Percentiles rank a stretch among this genome's conserved stretches.
phyloP scores from a whole-genome alignment of 441 rosid species.

The Adansonia grandidieri region DNA sequence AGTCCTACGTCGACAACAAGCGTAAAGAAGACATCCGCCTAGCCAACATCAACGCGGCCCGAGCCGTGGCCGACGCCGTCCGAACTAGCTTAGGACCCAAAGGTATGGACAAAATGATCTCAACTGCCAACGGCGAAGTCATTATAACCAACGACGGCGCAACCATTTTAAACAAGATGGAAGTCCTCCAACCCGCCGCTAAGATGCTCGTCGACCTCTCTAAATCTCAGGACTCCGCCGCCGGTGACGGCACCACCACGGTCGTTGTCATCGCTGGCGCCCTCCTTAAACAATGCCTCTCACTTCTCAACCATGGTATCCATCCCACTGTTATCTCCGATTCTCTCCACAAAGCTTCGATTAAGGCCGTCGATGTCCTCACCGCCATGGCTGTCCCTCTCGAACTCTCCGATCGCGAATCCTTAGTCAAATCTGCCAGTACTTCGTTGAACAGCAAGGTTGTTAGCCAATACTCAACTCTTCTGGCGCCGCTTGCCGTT shows the following conservation, averaged over 20 bases:
- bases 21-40: constrained; percentile 14
- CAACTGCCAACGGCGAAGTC: constrained; percentile 10
- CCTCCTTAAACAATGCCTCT: background rate
- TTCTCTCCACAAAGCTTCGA: constrained; percentile 15
- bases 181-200: constrained; percentile 2
- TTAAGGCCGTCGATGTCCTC: constrained; percentile 1
- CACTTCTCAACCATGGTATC: background rate
- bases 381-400: background rate
- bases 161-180: constrained; percentile 9
- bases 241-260: constrained; percentile 13
- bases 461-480: background rate
- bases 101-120: constrained; percentile 12
- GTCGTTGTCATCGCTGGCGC: background rate
- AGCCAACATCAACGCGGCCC: constrained; percentile 2
- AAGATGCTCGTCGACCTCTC: background rate
- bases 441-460: constrained; percentile 13
- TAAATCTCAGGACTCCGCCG: background rate
- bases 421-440: background rate
- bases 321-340: constrained; percentile 13
- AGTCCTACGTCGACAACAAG: constrained; percentile 10
- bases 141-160: constrained; percentile 8
- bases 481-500: background rate
- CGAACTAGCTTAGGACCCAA: constrained; percentile 10
- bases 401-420: background rate
- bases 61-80: background rate